Evolutionary conservation across 2,329 filamentous ascomycete species (phyloP).

Genomic region (Davidsoniella neocaledoniae): DNA sequence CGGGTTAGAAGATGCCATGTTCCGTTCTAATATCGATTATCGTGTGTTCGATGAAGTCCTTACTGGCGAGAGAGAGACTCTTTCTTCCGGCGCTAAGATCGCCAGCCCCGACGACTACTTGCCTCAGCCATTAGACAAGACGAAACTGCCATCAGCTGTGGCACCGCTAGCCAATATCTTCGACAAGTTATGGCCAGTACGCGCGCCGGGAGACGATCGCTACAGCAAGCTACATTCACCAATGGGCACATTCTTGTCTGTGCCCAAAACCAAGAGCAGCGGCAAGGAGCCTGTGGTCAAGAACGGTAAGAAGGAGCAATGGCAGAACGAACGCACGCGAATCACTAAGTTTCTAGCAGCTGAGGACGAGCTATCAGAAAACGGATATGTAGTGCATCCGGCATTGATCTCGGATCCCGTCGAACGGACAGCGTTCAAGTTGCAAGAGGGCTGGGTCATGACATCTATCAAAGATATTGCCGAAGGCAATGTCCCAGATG

Average conservation of each 20-base stretch:
- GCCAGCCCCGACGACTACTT: constrained; percentile 43
- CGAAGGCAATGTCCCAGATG: constrained; percentile 50
- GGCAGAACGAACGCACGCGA: constrained; percentile 60
- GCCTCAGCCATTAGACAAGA: constrained; percentile 34
- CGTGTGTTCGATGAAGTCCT: constrained; percentile 26
- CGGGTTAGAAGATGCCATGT: constrained; percentile 80
- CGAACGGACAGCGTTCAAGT: constrained; percentile 25
- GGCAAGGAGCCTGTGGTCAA: constrained; percentile 28
- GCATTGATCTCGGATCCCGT: constrained; percentile 48
- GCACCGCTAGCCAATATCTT: constrained; percentile 68
- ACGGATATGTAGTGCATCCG: constrained; percentile 74
- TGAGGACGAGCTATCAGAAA: constrained; percentile 58
- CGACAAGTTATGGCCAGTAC: constrained; percentile 74
- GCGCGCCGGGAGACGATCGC: constrained; percentile 71
- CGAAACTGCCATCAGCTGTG: constrained; percentile 35
- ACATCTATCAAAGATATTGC: constrained; percentile 50
- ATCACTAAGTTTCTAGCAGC: constrained; percentile 65
- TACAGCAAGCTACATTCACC: constrained; percentile 73
- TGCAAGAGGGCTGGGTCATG: constrained; percentile 60
- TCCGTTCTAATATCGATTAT: constrained; percentile 37
- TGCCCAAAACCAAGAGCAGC: constrained; percentile 44
- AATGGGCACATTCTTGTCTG: constrained; percentile 65
- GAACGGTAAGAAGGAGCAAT: constrained; percentile 43
- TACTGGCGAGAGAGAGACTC: constrained; percentile 19
- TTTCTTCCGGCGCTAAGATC: constrained; percentile 18